phyloP scores from a whole-genome alignment of 176 grass and related monocot species.

The Dendrocalamus sinicus region DNA sequence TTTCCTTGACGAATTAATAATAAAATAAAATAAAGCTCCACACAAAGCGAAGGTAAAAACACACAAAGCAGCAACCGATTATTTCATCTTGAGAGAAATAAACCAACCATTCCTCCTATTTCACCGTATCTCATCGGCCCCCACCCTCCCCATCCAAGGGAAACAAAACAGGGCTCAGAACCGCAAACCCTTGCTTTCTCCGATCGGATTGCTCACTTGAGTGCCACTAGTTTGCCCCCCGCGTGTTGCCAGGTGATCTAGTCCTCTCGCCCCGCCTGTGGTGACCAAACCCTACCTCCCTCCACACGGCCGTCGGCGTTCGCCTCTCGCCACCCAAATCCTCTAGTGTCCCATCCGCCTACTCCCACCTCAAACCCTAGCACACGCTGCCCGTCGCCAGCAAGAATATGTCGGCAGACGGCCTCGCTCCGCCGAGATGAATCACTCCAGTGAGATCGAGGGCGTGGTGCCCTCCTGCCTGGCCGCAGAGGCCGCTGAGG shows the following conservation, averaged over 20 bases:
- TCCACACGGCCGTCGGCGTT: too few species aligned
- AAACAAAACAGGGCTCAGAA: not conserved
- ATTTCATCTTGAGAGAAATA: not conserved
- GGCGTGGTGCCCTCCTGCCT: too few species aligned
- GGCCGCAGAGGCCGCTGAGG: not conserved
- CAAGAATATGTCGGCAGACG: too few species aligned
- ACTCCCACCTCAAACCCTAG: too few species aligned
- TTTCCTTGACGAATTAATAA: too few species aligned
- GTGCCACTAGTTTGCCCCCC: constrained; percentile 11
- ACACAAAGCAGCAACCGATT: not conserved
- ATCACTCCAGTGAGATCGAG: not conserved
- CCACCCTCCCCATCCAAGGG: too few species aligned
- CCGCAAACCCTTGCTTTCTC: constrained; percentile 58
- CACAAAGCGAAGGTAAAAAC: too few species aligned
- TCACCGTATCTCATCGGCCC: constrained; percentile 46
- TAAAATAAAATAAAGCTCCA: too few species aligned
- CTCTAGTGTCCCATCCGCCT: too few species aligned
- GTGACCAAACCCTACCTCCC: not conserved
- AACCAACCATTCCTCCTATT: constrained; percentile 7
- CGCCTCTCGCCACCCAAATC: too few species aligned
- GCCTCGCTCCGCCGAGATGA: too few species aligned
- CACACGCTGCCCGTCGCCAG: too few species aligned
- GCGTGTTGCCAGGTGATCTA: constrained; percentile 19
- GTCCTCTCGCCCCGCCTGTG: constrained; percentile 34
- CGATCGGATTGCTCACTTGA: constrained; percentile 51